Conservation (phyloP, 2,329 filamentous ascomycete genomes). For the Fusarium sarcochroum region DNA sequence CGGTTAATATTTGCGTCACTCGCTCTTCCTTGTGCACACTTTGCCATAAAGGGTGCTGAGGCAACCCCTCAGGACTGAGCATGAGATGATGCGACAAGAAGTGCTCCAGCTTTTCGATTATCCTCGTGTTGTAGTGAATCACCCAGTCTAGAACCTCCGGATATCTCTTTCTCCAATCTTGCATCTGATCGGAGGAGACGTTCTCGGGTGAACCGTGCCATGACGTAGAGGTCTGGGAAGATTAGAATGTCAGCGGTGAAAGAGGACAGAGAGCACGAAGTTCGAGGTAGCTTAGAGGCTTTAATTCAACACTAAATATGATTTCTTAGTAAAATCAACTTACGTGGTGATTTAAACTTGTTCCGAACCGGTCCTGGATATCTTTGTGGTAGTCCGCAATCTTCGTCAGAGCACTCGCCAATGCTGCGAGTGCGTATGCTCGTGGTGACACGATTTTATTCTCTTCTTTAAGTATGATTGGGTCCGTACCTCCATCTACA, state of each 20-base stretch:
- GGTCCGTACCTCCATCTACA: neutral
- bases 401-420: neutral
- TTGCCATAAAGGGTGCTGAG: neutral
- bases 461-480: constrained; percentile 1
- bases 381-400: constrained; percentile 5
- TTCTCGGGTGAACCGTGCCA: neutral
- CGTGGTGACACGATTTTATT: neutral
- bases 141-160: neutral
- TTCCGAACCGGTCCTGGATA: neutral
- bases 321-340: too few relatives aligned
- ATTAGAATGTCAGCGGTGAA: neutral
- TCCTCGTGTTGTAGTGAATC: neutral
- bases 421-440: constrained; percentile 17
- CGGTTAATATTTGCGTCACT: neutral
- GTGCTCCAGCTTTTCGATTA: neutral
- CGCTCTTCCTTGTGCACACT: neutral
- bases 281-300: too few relatives aligned
- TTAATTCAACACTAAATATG: too few relatives aligned
- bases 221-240: neutral
- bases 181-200: neutral
- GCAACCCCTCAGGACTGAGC: neutral
- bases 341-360: constrained; percentile 13
- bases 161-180: constrained; percentile 7
- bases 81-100: neutral
- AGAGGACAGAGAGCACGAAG: too few relatives aligned